These are phyloP conservation scores for Coemansia sp. DNA, from an alignment of 192 early-diverging fungal genomes.

Conservation along the genomic window DNA sequence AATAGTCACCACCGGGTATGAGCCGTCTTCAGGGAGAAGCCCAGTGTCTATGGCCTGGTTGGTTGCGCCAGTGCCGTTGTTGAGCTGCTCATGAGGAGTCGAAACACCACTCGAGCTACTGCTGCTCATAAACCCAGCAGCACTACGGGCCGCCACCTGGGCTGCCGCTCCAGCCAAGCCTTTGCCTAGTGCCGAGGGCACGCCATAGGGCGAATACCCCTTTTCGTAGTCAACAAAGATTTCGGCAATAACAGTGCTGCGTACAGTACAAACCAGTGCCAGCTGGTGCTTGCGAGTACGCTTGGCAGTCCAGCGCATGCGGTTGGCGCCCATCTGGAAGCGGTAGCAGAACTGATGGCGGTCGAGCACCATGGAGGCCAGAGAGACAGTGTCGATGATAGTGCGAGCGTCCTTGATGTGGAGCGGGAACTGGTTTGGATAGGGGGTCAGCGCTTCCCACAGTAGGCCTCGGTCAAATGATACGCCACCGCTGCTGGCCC, in stretches of 20 bases:
- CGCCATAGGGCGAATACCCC: conserved; percentile 46
- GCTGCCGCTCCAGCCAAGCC: background rate
- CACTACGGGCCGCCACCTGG: background rate
- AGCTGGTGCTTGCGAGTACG: conserved; percentile 43
- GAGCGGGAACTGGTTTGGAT: conserved; percentile 50
- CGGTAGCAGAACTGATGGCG: conserved; percentile 53
- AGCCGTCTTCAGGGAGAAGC: conserved; percentile 35
- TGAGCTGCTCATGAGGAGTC: conserved; percentile 17
- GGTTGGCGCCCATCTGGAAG: conserved; percentile 44
- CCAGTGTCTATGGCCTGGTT: conserved; percentile 9
- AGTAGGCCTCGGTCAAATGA: conserved; percentile 30
- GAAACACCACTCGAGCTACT: conserved; percentile 20
- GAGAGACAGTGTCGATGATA: conserved; percentile 38
- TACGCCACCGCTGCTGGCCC: conserved; percentile 1
- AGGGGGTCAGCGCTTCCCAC: conserved; percentile 52
- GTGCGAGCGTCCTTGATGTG: conserved; percentile 49
- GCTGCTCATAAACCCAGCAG: conserved; percentile 7
- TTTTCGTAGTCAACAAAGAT: conserved; percentile 52
- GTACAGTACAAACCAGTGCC: conserved; percentile 42
- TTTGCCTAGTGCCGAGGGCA: background rate
- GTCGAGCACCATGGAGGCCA: conserved; percentile 49
- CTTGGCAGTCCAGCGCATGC: conserved; percentile 46
- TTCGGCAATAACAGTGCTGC: conserved; percentile 40
- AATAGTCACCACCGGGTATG: conserved; percentile 41
- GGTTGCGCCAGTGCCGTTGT: background rate